Evolutionary conservation across 2,329 filamentous ascomycete species (phyloP), one percentile per base, ranked within the genome.

Genomic region (Mycosphaerella sp.): DNA sequence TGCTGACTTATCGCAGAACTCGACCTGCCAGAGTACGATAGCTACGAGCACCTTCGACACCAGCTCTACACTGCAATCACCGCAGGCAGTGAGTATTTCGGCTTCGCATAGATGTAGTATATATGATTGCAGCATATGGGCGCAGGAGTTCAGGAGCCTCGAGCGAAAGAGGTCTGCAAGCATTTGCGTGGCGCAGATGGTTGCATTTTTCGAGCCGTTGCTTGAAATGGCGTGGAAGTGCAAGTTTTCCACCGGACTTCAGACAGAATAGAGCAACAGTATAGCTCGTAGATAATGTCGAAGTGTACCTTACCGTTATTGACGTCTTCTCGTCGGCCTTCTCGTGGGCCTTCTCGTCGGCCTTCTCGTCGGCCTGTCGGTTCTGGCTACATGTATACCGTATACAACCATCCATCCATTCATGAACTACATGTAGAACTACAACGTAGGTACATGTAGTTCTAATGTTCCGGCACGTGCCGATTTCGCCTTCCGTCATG

Each of bases 21-120:
- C 68, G 93, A 98, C 75, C 81, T 98, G 61, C 93, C 93, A 37
- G 93, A 98, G 73, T 98, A 98, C 68, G 93, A 97, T 66, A 94
- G 83, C 69, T 98, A 98, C 71, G 93, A 98, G 65, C 78, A 80
- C 61, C 80, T 98, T 55, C 84, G 93, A 57, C 83, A 87, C 64
- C 89, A 93, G 67, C 74, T 98, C 54, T 84, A 94, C 70, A 97
- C 90, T 61, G 93, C 93, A 57, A 96, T 98, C 71, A 98, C 93
- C n/a, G 85, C 90, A 60, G 93, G 93, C 62, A 93, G 89, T 74
- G 91, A 97, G 70, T 97, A 84, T 69, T 98, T 98, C 70, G 93
- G 93, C 56, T 97, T 98, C 71, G 91, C 93, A 63, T 97, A 85
- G 54, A 52, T 54, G 40, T 46, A 52, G 37, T 44, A 48, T 35